Base-by-base conservation (phyloP, 495 filamentous ascomycete genomes). In the Xylaria grammica region DNA sequence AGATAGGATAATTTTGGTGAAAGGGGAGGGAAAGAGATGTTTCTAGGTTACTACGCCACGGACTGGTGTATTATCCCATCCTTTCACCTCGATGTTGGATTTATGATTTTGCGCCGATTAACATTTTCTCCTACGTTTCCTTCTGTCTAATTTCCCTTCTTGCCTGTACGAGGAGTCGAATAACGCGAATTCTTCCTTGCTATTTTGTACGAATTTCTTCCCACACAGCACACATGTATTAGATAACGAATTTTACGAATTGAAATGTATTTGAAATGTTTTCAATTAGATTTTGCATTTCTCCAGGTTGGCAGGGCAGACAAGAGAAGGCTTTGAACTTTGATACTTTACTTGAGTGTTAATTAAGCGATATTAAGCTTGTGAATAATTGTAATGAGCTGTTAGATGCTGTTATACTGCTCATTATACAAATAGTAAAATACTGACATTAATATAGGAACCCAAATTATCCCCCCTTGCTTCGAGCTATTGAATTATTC, bases 141-240 rank as follows among this genome's bases (percentile, higher is more conserved):
- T 27, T 29, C 4, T 52, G 8, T 52, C 4, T 9, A 19, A 1
- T 36, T 62, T 38, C 15, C 29, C 15, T 52, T 62, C 48, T 42
- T 62, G 46, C 19, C 32, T 51, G 59, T 51, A 62, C 20, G 59
- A 62, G 46, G 59, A 42, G 20, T 22, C 13, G 46, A 42, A 22
- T 62, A 48, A 46, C 19, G 20, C 45, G 32, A 49, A n/a, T 34
- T 34, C 34, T 32, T 49, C 19, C 48, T 29, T 52, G 30, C 9
- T 24, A 48, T 15, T 6, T n/a, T 45, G 54, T 44, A 58, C 20
- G 54, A 58, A 22, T 34, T 34, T 34, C 32, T 19, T 59, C 24
- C 24, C 8, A 27, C 19, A 48, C 42, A 19, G 30, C 11, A 7
- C 6, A 24, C 17, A 40, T 60, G 58, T 60, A 60, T 60, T 2